These are phyloP conservation scores for Eimeria mitis DNA, from an alignment of 169 alveolate species.

Conservation along the genomic window DNA sequence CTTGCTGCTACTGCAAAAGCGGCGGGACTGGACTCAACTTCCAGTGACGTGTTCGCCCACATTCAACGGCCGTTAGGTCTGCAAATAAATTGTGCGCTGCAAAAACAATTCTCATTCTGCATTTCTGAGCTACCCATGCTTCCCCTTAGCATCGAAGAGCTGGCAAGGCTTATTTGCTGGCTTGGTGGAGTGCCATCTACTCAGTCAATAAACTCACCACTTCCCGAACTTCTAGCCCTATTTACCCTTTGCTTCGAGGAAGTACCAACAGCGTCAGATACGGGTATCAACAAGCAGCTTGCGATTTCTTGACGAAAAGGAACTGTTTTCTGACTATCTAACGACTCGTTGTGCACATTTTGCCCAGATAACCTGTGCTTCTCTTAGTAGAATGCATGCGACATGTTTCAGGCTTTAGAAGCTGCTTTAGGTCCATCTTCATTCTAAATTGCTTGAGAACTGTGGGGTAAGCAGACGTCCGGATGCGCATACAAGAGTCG, in stretches of 20 bases:
- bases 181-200: background rate
- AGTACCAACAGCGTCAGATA: background rate
- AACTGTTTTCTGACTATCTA: background rate
- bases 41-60: background rate
- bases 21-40: background rate
- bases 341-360: background rate
- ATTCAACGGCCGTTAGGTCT: background rate
- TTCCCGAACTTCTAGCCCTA: slow-evolving; percentile 22
- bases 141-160: slow-evolving; percentile 1
- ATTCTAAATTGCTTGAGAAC: background rate
- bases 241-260: background rate
- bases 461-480: background rate
- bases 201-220: background rate
- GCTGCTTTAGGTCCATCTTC: background rate
- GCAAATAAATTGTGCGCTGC: background rate
- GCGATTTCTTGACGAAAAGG: background rate
- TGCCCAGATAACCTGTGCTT: background rate
- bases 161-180: background rate
- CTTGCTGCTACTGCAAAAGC: background rate
- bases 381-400: background rate
- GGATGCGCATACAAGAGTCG: background rate
- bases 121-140: slow-evolving; percentile 18
- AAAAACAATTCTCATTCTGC: background rate
- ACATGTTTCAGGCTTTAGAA: background rate
- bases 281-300: background rate